Conservation (phyloP, 2,329 filamentous ascomycete species). For the Chaetothyriales sp. region DNA sequence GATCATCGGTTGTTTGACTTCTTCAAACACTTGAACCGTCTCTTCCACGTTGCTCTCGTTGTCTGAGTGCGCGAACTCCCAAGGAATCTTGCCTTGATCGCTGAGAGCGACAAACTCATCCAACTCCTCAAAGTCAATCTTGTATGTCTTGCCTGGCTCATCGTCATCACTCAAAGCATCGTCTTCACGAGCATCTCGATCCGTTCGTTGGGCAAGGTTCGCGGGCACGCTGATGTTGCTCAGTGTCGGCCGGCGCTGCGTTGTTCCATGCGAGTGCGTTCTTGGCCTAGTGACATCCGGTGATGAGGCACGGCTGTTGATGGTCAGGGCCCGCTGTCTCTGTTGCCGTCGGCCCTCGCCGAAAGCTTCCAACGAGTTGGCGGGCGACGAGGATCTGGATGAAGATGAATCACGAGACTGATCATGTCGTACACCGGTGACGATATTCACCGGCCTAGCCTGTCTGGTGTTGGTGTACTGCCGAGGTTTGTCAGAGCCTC, state of each 20-base stretch:
- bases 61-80: slow-evolving; percentile 7
- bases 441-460: slow-evolving; percentile 19
- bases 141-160: slow-evolving; percentile 62
- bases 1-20: slow-evolving; percentile 35
- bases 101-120: slow-evolving; percentile 71
- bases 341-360: slow-evolving; percentile 77
- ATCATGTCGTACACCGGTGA: slow-evolving; percentile 21
- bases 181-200: slow-evolving; percentile 53
- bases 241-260: slow-evolving; percentile 44
- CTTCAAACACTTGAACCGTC: slow-evolving; percentile 42
- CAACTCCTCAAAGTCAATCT: slow-evolving; percentile 81
- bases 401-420: slow-evolving; percentile 36
- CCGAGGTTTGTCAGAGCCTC: slow-evolving; percentile 20
- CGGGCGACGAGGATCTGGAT: slow-evolving; percentile 64
- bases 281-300: slow-evolving; percentile 44
- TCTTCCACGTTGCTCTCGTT: slow-evolving; percentile 31
- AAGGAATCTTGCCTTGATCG: slow-evolving; percentile 33
- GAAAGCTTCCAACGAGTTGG: slow-evolving; percentile 95
- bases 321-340: slow-evolving; percentile 43
- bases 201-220: slow-evolving; percentile 27
- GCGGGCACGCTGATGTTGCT: slow-evolving; percentile 38
- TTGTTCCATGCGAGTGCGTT: slow-evolving; percentile 54
- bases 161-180: slow-evolving; percentile 75
- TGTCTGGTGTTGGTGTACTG: slow-evolving; percentile 12
- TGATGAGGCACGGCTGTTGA: slow-evolving; percentile 44